A percentile compares a stretch with the other conserved stretches of the same genome.
Evolutionary conservation across 139 green algal species (phyloP).

Genomic region (Chlorella sp.): DNA sequence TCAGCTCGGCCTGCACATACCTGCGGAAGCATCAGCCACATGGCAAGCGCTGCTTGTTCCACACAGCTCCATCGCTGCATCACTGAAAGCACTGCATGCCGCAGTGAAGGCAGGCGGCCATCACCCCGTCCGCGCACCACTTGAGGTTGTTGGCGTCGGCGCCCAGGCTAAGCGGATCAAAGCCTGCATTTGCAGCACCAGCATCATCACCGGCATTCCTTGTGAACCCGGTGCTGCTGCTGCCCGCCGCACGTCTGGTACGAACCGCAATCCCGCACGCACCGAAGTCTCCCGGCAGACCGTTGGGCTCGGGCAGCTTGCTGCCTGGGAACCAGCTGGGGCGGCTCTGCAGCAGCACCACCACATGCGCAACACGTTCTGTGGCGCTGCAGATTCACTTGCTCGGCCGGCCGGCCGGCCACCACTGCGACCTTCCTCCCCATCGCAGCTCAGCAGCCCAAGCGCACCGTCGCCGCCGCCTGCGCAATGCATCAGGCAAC

Average conservation of each 20-base stretch:
- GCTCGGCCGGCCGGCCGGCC: too few species aligned
- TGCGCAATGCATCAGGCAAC: too few species aligned
- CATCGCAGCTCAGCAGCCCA: too few species aligned
- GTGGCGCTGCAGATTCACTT: too few species aligned
- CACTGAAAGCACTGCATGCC: not conserved
- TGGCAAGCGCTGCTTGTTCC: not conserved
- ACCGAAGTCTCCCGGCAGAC: conserved; percentile 11
- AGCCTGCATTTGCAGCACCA: too few species aligned
- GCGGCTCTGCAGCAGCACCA: not conserved
- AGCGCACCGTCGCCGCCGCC: too few species aligned
- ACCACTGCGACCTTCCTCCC: too few species aligned
- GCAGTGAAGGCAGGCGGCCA: not conserved
- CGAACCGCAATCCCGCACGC: too few species aligned
- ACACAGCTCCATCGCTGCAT: not conserved
- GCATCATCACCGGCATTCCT: too few species aligned
- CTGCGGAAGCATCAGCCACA: conserved; percentile 13
- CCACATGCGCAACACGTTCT: not conserved
- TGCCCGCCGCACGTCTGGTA: too few species aligned
- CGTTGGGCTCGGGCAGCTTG: not conserved
- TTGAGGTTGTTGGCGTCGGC: conserved; percentile 47
- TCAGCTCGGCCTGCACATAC: conserved; percentile 42
- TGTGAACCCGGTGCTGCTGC: too few species aligned
- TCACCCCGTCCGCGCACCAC: conserved; percentile 22
- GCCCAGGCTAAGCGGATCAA: conserved; percentile 70
- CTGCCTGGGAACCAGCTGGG: not conserved